These are phyloP conservation scores for Raphanus hybrid DNA, from an alignment of 441 rosid genomes.

Conservation along the genomic window DNA sequence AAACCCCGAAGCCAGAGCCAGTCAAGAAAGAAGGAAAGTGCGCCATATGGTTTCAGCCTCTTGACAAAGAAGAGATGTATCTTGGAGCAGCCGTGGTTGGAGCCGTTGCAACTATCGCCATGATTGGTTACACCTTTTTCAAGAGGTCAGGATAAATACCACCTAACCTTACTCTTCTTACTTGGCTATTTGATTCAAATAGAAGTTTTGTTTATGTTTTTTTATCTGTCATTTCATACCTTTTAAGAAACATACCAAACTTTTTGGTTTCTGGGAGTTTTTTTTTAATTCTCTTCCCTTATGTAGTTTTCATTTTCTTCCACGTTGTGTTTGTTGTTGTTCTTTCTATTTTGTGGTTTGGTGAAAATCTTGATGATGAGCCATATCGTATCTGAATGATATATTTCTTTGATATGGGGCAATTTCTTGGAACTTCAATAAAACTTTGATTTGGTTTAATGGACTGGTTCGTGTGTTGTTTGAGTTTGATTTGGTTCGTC, in stretches of 20 bases:
- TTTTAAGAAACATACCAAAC: background rate
- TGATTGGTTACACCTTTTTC: constrained; percentile 62
- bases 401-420: constrained; percentile 4
- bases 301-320: background rate
- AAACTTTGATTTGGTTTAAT: constrained; percentile 10
- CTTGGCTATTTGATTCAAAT: constrained; percentile 17
- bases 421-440: background rate
- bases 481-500: constrained; percentile 9
- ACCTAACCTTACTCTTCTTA: constrained; percentile 18
- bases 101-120: constrained; percentile 63
- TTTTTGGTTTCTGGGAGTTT: constrained; percentile 14
- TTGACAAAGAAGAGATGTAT: constrained; percentile 59
- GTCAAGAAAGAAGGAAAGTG: constrained; percentile 47
- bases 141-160: constrained; percentile 56
- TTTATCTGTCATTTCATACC: background rate
- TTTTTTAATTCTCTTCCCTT: background rate
- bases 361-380: constrained; percentile 15
- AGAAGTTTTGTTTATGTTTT: background rate
- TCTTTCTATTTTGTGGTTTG: constrained; percentile 11
- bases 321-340: constrained; percentile 4
- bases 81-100: constrained; percentile 64
- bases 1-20: constrained; percentile 39
- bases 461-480: constrained; percentile 4
- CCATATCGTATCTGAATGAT: constrained; percentile 10
- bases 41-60: constrained; percentile 51